A percentile compares a stretch with the other conserved stretches of the same genome.
Evolutionary conservation across 148 eudicot genomes (phyloP).

Genomic region (Mesembryanthemum crystallinum): DNA sequence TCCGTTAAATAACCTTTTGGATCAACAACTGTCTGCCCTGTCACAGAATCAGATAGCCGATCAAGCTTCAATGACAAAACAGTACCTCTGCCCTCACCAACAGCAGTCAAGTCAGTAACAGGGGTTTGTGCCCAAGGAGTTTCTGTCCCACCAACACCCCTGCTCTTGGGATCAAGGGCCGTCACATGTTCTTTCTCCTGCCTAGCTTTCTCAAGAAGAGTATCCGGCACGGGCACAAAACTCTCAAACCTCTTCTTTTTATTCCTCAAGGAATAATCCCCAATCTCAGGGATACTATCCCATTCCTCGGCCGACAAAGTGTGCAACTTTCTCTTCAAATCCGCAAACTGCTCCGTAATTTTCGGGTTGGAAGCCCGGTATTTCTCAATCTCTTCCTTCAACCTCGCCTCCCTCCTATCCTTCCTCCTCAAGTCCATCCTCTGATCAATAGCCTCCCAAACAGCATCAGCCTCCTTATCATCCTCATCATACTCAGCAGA

Average conservation of each 20-base stretch:
- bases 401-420: conserved; percentile 87
- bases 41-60: conserved; percentile 75
- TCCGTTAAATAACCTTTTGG: conserved; percentile 92
- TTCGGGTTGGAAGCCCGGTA: conserved; percentile 83
- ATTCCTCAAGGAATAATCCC: conserved; percentile 86
- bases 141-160: conserved; percentile 82
- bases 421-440: conserved; percentile 89
- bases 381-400: conserved; percentile 89
- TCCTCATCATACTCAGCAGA: conserved; percentile 93
- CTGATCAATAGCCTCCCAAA: conserved; percentile 80
- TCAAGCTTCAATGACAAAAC: conserved; percentile 88
- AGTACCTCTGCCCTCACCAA: conserved; percentile 98
- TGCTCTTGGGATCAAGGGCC: conserved; percentile 86
- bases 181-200: conserved; percentile 90
- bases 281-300: conserved; percentile 90
- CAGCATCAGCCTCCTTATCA: conserved; percentile 85
- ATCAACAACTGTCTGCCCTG: conserved; percentile 87
- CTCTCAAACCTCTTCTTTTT: conserved; percentile 93
- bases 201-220: conserved; percentile 89
- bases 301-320: conserved; percentile 63
- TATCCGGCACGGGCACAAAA: conserved; percentile 90
- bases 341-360: conserved; percentile 90
- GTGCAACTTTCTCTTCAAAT: conserved; percentile 78
- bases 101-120: conserved; percentile 91
- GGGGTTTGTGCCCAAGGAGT: conserved; percentile 94